Percentiles rank a stretch among this genome's conserved stretches.
Evolutionary conservation across 1,139 yeast species (phyloP).

Genomic region (Pichia sp.): DNA sequence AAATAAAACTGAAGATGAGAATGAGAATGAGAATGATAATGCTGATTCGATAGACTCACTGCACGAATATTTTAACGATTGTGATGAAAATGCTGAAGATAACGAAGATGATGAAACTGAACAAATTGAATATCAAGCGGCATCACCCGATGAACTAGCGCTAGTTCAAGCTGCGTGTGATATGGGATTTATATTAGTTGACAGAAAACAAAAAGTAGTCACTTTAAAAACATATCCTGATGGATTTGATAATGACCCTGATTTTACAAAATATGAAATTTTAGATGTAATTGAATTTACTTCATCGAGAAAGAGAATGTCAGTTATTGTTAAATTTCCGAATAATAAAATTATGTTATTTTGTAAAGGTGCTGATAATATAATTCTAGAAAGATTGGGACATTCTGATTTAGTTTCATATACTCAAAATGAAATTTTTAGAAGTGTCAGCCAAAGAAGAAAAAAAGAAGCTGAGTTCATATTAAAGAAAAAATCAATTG

Average conservation of each 20-base stretch:
- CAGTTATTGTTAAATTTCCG: slow-evolving; percentile 74
- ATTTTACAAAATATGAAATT: slow-evolving; percentile 62
- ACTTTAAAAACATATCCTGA: slow-evolving; percentile 74
- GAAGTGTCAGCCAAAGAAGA: slow-evolving; percentile 57
- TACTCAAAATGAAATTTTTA: slow-evolving; percentile 60
- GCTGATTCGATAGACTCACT: slow-evolving; percentile 19
- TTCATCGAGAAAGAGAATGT: slow-evolving; percentile 89
- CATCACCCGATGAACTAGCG: slow-evolving; percentile 96
- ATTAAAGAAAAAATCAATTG: slow-evolving; percentile 37
- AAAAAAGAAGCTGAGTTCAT: slow-evolving; percentile 77
- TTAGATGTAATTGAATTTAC: slow-evolving; percentile 81
- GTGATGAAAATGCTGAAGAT: slow-evolving; percentile 29
- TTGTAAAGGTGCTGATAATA: slow-evolving; percentile 94
- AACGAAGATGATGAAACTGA: slow-evolving; percentile 36
- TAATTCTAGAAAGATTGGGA: slow-evolving; percentile 71
- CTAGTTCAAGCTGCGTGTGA: slow-evolving; percentile 91
- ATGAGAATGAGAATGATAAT: slow-evolving; percentile 6
- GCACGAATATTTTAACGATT: background rate
- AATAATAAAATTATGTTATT: slow-evolving; percentile 70
- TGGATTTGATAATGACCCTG: slow-evolving; percentile 64
- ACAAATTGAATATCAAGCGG: slow-evolving; percentile 72
- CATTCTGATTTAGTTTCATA: slow-evolving; percentile 51
- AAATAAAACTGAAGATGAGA: slow-evolving; percentile 14
- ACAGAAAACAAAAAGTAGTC: slow-evolving; percentile 53
- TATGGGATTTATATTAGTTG: slow-evolving; percentile 76